phyloP scores from a whole-genome alignment of 2,329 filamentous ascomycete species.

The Pseudogymnoascus sp. region DNA sequence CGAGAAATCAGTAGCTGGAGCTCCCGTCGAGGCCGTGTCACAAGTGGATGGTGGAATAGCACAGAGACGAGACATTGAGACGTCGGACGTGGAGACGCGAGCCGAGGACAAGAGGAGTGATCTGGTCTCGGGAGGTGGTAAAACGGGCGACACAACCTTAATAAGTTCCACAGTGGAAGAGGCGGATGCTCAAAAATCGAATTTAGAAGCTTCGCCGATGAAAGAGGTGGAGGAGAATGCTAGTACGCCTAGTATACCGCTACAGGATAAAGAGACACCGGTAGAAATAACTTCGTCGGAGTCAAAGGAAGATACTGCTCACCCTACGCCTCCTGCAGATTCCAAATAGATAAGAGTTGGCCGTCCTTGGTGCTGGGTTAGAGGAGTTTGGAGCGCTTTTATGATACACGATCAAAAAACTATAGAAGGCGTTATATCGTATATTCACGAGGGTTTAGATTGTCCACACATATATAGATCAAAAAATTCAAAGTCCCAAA shows the following conservation, averaged over 20 bases:
- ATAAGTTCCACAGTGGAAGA: neutral
- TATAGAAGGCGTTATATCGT: neutral
- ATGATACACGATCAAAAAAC: neutral
- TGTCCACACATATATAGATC: neutral
- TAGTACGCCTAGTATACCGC: neutral
- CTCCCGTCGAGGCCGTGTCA: neutral
- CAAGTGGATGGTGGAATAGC: neutral
- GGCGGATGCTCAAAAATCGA: neutral
- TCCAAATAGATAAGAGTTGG: neutral
- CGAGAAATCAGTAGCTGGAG: slow-evolving; percentile 7
- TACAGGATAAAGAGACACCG: neutral
- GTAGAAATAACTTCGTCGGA: neutral
- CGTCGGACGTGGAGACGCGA: neutral
- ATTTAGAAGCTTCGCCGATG: neutral
- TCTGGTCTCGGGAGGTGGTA: neutral
- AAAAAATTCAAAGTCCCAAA: neutral
- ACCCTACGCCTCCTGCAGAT: neutral
- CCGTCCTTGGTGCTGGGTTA: neutral
- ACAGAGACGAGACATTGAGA: neutral
- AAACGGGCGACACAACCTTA: neutral
- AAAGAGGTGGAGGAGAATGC: neutral
- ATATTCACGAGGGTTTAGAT: neutral
- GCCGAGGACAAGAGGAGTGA: neutral
- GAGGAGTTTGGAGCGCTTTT: neutral
- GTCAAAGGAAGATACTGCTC: neutral